Evolutionary conservation across 2,329 filamentous ascomycete species (phyloP).

Genomic region (Pseudocercospora macadamiae): DNA sequence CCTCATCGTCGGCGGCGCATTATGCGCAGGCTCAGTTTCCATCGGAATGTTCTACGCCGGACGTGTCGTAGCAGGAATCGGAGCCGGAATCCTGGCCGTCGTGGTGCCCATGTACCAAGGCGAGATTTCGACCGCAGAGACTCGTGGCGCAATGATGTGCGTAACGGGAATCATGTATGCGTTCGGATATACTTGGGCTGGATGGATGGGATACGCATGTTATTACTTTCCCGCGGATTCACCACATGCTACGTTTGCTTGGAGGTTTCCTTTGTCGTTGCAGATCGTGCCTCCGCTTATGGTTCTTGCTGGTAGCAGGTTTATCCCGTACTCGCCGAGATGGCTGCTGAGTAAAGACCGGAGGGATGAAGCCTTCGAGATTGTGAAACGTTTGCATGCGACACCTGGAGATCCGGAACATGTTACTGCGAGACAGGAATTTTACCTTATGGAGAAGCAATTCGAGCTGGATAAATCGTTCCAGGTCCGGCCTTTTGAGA

Average conservation of each 20-base stretch:
- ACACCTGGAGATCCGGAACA: slow-evolving; percentile 45
- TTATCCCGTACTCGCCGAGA: slow-evolving; percentile 39
- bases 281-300: slow-evolving; percentile 46
- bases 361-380: slow-evolving; percentile 32
- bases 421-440: slow-evolving; percentile 43
- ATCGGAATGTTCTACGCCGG: slow-evolving; percentile 48
- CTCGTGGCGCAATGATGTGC: slow-evolving; percentile 45
- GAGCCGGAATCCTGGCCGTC: slow-evolving; percentile 41
- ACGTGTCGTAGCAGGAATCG: slow-evolving; percentile 44
- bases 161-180: slow-evolving; percentile 48
- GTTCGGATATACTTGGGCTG: slow-evolving; percentile 44
- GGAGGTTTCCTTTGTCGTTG: slow-evolving; percentile 52
- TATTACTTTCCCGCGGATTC: slow-evolving; percentile 42
- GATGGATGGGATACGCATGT: slow-evolving; percentile 47
- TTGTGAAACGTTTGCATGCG: slow-evolving; percentile 53
- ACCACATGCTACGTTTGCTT: slow-evolving; percentile 43
- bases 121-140: slow-evolving; percentile 45
- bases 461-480: slow-evolving; percentile 45
- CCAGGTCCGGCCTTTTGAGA: slow-evolving; percentile 41
- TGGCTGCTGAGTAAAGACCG: slow-evolving; percentile 31
- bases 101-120: slow-evolving; percentile 41
- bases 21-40: slow-evolving; percentile 43
- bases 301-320: slow-evolving; percentile 43
- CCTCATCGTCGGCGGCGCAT: slow-evolving; percentile 44
- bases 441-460: slow-evolving; percentile 51